These are phyloP conservation scores for Nakaseomyces sp. DNA, from an alignment of 1,139 yeast genomes.

Conservation along the genomic window DNA sequence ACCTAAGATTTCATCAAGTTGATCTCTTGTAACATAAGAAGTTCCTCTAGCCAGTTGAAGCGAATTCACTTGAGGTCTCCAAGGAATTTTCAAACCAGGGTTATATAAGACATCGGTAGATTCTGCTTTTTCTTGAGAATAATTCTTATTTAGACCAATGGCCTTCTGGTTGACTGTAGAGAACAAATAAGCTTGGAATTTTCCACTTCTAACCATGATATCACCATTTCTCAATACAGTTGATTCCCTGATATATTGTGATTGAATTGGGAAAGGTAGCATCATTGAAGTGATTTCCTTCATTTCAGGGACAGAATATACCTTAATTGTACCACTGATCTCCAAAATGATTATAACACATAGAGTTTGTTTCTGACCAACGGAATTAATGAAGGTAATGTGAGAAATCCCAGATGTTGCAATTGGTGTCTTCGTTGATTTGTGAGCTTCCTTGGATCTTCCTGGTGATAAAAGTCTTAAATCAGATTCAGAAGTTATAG, in stretches of 20 bases:
- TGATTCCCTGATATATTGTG: slow-evolving; percentile 36
- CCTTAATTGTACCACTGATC: slow-evolving; percentile 36
- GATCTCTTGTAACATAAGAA: slow-evolving; percentile 48
- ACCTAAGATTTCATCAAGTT: slow-evolving; percentile 48
- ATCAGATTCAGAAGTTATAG: slow-evolving; percentile 53
- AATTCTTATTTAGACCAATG: slow-evolving; percentile 21
- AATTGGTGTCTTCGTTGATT: slow-evolving; percentile 39
- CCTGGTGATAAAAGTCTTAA: slow-evolving; percentile 57
- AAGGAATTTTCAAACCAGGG: slow-evolving; percentile 55
- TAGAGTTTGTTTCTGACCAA: slow-evolving; percentile 31
- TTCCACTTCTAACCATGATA: slow-evolving; percentile 49
- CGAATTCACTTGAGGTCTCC: slow-evolving; percentile 72
- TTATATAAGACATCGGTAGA: slow-evolving; percentile 48
- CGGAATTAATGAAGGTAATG: slow-evolving; percentile 19
- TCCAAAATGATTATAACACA: slow-evolving; percentile 38
- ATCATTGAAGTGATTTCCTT: slow-evolving; percentile 38
- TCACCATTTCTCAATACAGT: slow-evolving; percentile 66
- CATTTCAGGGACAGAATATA: slow-evolving; percentile 46
- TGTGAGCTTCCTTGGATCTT: slow-evolving; percentile 53
- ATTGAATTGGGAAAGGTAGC: slow-evolving; percentile 37
- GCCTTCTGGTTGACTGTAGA: slow-evolving; percentile 37
- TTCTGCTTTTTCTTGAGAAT: slow-evolving; percentile 19
- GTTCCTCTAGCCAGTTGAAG: slow-evolving; percentile 85
- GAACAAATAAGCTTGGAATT: slow-evolving; percentile 48
- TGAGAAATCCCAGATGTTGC: slow-evolving; percentile 55